Percentiles rank a stretch among this genome's conserved stretches.
phyloP scores from a whole-genome alignment of 192 early-diverging fungal genomes.

The Tieghemiomyces parasiticus region DNA sequence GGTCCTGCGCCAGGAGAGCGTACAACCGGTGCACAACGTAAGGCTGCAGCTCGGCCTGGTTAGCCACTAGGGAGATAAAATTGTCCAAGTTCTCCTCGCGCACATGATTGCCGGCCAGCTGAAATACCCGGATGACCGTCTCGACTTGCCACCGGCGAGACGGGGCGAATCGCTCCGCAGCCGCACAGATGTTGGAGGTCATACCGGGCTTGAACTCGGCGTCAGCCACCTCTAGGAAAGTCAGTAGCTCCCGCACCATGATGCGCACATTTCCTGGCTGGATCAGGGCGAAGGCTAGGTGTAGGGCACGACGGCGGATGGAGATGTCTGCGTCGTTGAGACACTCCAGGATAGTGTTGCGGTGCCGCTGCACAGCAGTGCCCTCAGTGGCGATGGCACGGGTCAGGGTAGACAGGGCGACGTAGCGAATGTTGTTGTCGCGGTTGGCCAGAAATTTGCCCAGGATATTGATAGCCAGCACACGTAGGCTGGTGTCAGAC shows the following conservation, averaged over 20 bases:
- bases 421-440: conserved; percentile 98
- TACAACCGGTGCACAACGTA: conserved; percentile 86
- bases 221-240: conserved; percentile 86
- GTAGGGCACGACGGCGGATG: conserved; percentile 89
- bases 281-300: conserved; percentile 92
- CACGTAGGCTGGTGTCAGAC: conserved; percentile 76
- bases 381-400: conserved; percentile 79
- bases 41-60: conserved; percentile 61
- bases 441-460: conserved; percentile 88
- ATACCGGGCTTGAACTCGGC: conserved; percentile 80
- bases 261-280: conserved; percentile 84
- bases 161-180: conserved; percentile 85
- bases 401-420: conserved; percentile 94
- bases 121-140: conserved; percentile 78
- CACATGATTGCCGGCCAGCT: conserved; percentile 54
- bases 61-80: conserved; percentile 81
- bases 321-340: conserved; percentile 89
- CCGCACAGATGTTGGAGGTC: conserved; percentile 79
- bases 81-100: conserved; percentile 63
- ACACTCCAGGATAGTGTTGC: conserved; percentile 91
- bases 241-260: conserved; percentile 81
- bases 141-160: conserved; percentile 97
- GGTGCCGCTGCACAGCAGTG: conserved; percentile 91
- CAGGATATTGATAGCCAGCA: conserved; percentile 94
- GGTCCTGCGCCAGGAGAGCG: conserved; percentile 55